Evolutionary conservation across 306 rosid genomes (phyloP).

Genomic region (Notholithocarpus densiflorus): DNA sequence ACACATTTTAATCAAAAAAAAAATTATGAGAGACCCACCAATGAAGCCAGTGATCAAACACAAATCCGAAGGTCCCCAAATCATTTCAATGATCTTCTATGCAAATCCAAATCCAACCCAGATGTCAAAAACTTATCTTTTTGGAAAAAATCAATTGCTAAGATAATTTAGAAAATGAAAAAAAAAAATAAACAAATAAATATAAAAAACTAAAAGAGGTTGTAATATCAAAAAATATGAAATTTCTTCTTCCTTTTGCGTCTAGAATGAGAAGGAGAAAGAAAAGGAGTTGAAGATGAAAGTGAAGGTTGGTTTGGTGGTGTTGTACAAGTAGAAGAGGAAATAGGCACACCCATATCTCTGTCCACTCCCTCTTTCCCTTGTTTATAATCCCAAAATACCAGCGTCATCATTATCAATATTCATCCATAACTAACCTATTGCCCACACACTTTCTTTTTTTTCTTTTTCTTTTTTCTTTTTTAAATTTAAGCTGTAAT

Average conservation of each 20-base stretch:
- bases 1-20: background rate
- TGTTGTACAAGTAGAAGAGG: conserved; percentile 32
- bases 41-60: conserved; percentile 34
- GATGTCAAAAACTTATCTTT: conserved; percentile 26
- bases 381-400: conserved; percentile 51
- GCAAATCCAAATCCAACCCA: conserved; percentile 16
- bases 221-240: background rate
- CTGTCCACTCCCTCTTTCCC: conserved; percentile 25
- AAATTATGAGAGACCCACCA: conserved; percentile 53
- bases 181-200: background rate
- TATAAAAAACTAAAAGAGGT: background rate
- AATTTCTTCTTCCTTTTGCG: background rate
- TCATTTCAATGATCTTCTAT: conserved; percentile 45
- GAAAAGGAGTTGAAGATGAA: background rate
- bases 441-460: conserved; percentile 16
- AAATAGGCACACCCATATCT: conserved; percentile 20
- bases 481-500: background rate
- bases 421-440: background rate
- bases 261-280: background rate
- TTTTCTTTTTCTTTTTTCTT: background rate
- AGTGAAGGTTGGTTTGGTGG: conserved; percentile 25
- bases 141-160: background rate
- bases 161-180: background rate
- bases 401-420: conserved; percentile 43
- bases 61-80: conserved; percentile 26